Conservation (phyloP, 129 eudicot species). For the Gnaphalium uliginosum region DNA sequence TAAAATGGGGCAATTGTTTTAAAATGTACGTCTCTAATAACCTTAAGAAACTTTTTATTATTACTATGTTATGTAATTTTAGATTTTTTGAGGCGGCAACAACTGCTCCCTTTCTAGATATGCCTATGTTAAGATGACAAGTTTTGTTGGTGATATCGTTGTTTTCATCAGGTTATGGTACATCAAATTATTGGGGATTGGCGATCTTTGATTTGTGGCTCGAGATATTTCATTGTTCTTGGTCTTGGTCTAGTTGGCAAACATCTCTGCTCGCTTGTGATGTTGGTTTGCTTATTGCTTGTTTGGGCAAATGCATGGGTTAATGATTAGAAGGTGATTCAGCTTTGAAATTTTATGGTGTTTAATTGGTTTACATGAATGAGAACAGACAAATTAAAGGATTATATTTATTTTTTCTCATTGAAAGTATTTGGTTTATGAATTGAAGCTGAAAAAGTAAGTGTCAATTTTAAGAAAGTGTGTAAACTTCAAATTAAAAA, state of each 20-base stretch:
- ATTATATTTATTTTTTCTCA: background rate
- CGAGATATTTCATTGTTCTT: background rate
- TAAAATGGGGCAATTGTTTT: too few relatives aligned
- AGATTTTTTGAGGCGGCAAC: too few relatives aligned
- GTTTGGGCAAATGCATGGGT: background rate
- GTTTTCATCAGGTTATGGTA: background rate
- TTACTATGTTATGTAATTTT: too few relatives aligned
- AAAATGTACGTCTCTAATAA: too few relatives aligned
- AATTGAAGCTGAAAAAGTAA: too few relatives aligned
- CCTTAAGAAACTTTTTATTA: too few relatives aligned
- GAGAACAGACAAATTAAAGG: background rate
- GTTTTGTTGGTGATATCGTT: too few relatives aligned
- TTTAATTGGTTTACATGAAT: too few relatives aligned
- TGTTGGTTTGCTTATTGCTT: background rate
- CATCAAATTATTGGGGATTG: background rate
- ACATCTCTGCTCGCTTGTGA: background rate
- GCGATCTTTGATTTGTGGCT: background rate
- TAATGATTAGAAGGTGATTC: background rate
- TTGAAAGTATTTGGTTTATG: background rate
- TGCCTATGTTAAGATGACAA: too few relatives aligned
- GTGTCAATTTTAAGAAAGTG: too few relatives aligned
- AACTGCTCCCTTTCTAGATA: too few relatives aligned
- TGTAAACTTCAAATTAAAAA: too few relatives aligned
- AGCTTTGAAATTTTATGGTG: background rate
- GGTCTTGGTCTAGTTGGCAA: background rate